phyloP scores from a whole-genome alignment of 2,329 filamentous ascomycete species.

The Fusarium virguliforme region DNA sequence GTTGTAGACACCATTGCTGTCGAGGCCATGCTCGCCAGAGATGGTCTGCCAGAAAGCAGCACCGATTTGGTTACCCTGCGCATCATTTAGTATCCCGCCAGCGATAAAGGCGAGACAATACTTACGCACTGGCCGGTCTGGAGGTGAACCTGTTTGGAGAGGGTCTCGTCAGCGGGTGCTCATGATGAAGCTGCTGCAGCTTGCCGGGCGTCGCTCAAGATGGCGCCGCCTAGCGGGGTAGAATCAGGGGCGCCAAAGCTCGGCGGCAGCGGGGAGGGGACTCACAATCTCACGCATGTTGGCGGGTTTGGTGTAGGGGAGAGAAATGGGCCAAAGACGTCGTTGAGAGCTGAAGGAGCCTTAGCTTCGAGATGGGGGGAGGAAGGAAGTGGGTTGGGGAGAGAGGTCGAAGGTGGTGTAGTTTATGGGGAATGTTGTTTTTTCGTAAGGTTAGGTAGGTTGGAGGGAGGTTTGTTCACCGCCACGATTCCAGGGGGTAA shows the following conservation, averaged over 20 bases:
- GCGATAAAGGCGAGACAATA: constrained; percentile 46
- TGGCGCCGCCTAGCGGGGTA: constrained; percentile 54
- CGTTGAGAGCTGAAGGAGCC: constrained; percentile 54
- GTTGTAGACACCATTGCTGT: constrained; percentile 98
- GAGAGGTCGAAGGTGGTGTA: constrained; percentile 50
- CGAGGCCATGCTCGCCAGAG: constrained; percentile 94
- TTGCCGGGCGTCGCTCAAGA: constrained; percentile 33
- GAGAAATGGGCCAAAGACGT: constrained; percentile 48
- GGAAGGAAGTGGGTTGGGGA: constrained; percentile 48
- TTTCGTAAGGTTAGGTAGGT: constrained; percentile 51
- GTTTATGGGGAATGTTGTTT: constrained; percentile 56
- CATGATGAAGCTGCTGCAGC: constrained; percentile 43
- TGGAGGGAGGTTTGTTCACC: constrained; percentile 53
- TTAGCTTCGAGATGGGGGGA: constrained; percentile 55
- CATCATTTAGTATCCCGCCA: constrained; percentile 56
- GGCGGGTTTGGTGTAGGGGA: constrained; percentile 52
- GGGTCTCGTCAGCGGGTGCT: constrained; percentile 69
- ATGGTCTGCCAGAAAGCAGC: constrained; percentile 98
- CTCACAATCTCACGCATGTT: constrained; percentile 81
- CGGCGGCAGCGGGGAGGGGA: constrained; percentile 50
- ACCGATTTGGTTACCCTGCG: constrained; percentile 99
- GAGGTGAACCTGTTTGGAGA: constrained; percentile 88
- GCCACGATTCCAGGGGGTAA: constrained; percentile 52
- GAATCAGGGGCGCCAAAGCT: constrained; percentile 56
- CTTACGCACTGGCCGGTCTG: constrained; percentile 99